A percentile compares a stretch with the other conserved stretches of the same genome.
Evolutionary conservation across 75 land plant species (phyloP).

Genomic region (Selaginella tamariscina): DNA sequence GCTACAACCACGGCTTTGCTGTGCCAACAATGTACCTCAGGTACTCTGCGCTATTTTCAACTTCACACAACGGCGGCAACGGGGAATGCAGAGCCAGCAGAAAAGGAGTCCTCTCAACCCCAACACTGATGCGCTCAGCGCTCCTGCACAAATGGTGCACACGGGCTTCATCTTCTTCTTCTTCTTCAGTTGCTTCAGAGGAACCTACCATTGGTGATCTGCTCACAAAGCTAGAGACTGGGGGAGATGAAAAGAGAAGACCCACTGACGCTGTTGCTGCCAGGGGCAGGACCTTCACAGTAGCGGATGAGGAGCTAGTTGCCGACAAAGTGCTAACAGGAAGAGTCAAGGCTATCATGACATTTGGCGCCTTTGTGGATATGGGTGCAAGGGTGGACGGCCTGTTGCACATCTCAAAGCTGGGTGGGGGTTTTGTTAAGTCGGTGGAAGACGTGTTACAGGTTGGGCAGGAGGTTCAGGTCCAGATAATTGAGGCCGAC

Average conservation of each 20-base stretch:
- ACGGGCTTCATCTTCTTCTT: background rate
- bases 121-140: too few relatives aligned
- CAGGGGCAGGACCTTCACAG: slow-evolving; percentile 51
- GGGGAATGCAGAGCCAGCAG: background rate
- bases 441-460: slow-evolving; percentile 54
- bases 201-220: background rate
- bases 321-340: slow-evolving; percentile 77
- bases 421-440: slow-evolving; percentile 65
- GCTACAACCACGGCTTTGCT: background rate
- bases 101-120: background rate
- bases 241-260: background rate
- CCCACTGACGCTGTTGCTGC: background rate
- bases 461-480: slow-evolving; percentile 88
- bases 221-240: background rate
- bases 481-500: slow-evolving; percentile 67
- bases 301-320: slow-evolving; percentile 62
- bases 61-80: background rate
- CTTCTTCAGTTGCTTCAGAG: background rate
- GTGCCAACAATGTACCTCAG: background rate
- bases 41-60: background rate
- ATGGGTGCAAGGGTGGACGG: slow-evolving; percentile 94
- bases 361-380: slow-evolving; percentile 92
- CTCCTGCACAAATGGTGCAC: too few relatives aligned
- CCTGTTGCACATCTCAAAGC: slow-evolving; percentile 75
- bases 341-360: slow-evolving; percentile 65